Evolutionary conservation across 2,329 filamentous ascomycete genomes (phyloP).

Genomic region (Nannizziopsis arthrosporioides): DNA sequence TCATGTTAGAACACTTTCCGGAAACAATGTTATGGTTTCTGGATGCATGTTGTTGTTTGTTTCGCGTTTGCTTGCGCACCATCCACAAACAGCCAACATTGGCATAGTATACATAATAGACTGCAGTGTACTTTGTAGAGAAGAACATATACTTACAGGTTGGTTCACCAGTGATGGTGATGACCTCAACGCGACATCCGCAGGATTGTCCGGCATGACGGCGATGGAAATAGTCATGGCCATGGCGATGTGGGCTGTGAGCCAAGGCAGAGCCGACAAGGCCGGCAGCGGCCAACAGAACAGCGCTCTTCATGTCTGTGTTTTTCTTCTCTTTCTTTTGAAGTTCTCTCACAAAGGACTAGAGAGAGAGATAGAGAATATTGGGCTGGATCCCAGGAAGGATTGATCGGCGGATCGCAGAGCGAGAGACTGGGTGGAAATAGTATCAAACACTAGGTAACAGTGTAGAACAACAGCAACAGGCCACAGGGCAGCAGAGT

Average conservation of each 20-base stretch:
- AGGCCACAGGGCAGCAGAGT: not conserved
- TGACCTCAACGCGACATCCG: conserved; percentile 63
- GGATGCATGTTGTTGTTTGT: conserved; percentile 1
- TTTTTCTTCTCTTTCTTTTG: not conserved
- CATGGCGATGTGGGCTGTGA: conserved; percentile 47
- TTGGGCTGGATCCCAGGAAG: conserved; percentile 21
- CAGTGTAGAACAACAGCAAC: not conserved
- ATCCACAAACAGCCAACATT: not conserved
- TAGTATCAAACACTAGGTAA: not conserved
- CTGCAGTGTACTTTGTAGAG: not conserved
- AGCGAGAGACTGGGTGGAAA: not conserved
- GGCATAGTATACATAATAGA: conserved; percentile 24
- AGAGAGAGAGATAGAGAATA: conserved; percentile 17
- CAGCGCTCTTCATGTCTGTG: conserved; percentile 58
- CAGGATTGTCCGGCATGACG: conserved; percentile 39
- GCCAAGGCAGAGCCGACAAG: conserved; percentile 43
- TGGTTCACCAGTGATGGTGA: conserved; percentile 55
- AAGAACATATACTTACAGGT: conserved; percentile 40
- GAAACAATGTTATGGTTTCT: not conserved
- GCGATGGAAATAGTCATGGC: conserved; percentile 47
- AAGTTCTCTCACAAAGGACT: conserved; percentile 1
- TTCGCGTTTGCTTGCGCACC: conserved; percentile 14
- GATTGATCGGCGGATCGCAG: conserved; percentile 14
- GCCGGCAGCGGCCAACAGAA: conserved; percentile 51
- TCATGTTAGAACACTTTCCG: not conserved